Evolutionary conservation across 2,329 filamentous ascomycete species (phyloP).

Genomic region (Fusarium globosum): DNA sequence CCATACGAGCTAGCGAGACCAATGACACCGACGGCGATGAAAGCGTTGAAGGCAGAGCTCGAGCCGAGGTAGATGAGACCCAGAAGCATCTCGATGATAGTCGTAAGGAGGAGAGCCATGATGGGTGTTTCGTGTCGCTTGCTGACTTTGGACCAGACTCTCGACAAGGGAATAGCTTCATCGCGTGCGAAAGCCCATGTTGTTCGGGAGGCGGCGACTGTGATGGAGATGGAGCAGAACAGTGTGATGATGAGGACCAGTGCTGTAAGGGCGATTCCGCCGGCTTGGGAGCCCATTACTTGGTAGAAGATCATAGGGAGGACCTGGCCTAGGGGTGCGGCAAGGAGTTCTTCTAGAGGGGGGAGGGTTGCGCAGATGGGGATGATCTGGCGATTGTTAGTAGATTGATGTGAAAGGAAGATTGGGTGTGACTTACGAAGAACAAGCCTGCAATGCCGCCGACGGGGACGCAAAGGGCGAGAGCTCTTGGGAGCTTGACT

Average conservation of each 20-base stretch:
- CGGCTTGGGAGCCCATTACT: slow-evolving; percentile 77
- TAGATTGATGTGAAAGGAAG: slow-evolving; percentile 48
- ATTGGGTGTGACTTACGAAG: slow-evolving; percentile 60
- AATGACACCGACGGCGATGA: slow-evolving; percentile 83
- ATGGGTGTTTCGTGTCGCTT: slow-evolving; percentile 75
- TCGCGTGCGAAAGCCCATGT: slow-evolving; percentile 82
- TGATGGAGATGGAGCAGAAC: slow-evolving; percentile 78
- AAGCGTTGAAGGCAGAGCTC: slow-evolving; percentile 79
- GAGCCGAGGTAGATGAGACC: slow-evolving; percentile 84
- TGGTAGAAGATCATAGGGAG: slow-evolving; percentile 80
- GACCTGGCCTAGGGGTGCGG: slow-evolving; percentile 77
- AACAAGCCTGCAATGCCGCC: slow-evolving; percentile 70
- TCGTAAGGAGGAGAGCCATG: slow-evolving; percentile 74
- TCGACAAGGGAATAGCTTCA: slow-evolving; percentile 76
- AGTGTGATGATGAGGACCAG: slow-evolving; percentile 80
- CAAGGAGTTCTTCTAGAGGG: slow-evolving; percentile 70
- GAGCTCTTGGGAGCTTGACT: slow-evolving; percentile 72
- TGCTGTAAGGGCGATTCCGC: slow-evolving; percentile 81
- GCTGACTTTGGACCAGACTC: slow-evolving; percentile 74
- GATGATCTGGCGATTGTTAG: slow-evolving; percentile 26
- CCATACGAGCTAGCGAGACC: slow-evolving; percentile 81
- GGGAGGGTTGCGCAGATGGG: slow-evolving; percentile 72
- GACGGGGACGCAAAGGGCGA: slow-evolving; percentile 73
- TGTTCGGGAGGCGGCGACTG: slow-evolving; percentile 79
- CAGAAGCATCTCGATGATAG: slow-evolving; percentile 74